phyloP scores from a whole-genome alignment of 148 eudicot genomes.

The Chenopodium berlandieri region DNA sequence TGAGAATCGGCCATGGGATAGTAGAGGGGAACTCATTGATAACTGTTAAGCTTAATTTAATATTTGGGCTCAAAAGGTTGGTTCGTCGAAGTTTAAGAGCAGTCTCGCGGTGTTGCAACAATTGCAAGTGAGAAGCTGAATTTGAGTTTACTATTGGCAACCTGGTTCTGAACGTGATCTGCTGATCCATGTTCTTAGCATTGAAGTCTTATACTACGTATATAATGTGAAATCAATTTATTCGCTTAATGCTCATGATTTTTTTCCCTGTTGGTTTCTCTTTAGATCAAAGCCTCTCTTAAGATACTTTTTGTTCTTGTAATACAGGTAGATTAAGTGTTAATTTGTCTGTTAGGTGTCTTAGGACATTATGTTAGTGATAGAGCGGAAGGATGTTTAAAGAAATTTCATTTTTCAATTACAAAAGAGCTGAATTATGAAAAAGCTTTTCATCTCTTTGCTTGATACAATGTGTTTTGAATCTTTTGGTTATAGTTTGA shows the following conservation, averaged over 20 bases:
- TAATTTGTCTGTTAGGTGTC: neutral
- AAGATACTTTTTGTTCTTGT: neutral
- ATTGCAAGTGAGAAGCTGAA: neutral
- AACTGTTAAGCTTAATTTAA: neutral
- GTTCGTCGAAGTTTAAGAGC: neutral
- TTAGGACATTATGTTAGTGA: neutral
- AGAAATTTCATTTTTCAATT: too few species aligned
- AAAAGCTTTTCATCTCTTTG: too few species aligned
- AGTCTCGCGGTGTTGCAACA: too few species aligned
- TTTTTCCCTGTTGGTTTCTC: neutral
- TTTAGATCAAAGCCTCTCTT: neutral
- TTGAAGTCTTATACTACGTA: too few species aligned
- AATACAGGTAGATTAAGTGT: neutral
- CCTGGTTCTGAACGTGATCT: neutral
- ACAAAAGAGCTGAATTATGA: neutral
- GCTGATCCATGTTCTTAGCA: neutral
- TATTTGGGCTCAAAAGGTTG: neutral
- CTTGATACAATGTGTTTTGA: too few species aligned
- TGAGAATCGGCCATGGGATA: constrained; percentile 80
- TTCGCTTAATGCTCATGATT: neutral
- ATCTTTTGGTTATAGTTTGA: too few species aligned
- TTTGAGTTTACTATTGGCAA: neutral
- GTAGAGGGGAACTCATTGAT: constrained; percentile 57
- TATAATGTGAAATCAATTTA: too few species aligned
- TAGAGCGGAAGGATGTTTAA: too few species aligned